phyloP scores from a whole-genome alignment of 2,329 filamentous ascomycete species.

The Aspergillus novofumigatus region DNA sequence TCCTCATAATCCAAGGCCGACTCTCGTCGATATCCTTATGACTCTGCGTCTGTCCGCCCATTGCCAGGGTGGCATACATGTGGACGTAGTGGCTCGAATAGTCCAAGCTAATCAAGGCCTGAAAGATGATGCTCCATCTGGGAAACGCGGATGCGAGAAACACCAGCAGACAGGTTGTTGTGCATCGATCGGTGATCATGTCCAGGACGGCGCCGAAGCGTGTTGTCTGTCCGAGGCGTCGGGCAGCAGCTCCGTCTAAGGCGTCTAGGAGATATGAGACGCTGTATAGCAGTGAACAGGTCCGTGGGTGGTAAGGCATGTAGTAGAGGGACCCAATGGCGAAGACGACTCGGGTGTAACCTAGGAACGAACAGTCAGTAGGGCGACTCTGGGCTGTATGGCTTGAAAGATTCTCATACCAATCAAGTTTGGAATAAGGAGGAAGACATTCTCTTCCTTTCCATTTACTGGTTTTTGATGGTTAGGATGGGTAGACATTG shows the following conservation, averaged over 20 bases:
- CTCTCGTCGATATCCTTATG: conserved; percentile 88
- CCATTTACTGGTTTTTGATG: no score
- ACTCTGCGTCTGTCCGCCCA: conserved; percentile 70
- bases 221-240: conserved; percentile 77
- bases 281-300: conserved; percentile 76
- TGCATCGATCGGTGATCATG: conserved; percentile 96
- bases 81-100: conserved; percentile 87
- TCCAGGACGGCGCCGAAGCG: conserved; percentile 90
- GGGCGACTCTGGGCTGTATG: neutral
- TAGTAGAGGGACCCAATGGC: conserved; percentile 89
- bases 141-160: conserved; percentile 93
- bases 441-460: conserved; percentile 63
- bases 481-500: no score
- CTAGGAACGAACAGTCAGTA: conserved; percentile 37
- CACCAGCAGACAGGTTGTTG: conserved; percentile 84
- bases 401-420: conserved; percentile 44
- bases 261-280: conserved; percentile 89
- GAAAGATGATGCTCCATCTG: conserved; percentile 84
- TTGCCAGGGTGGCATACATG: conserved; percentile 68
- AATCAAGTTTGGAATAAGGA: conserved; percentile 74
- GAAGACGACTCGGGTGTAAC: conserved; percentile 69
- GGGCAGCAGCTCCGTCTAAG: conserved; percentile 84
- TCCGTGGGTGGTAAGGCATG: conserved; percentile 94
- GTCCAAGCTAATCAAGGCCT: conserved; percentile 83
- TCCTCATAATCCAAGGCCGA: conserved; percentile 77